A percentile compares a stretch with the other conserved stretches of the same genome.
Conservation (phyloP, 371 early-diverging fungal genomes). For the Mortierella sp. region DNA sequence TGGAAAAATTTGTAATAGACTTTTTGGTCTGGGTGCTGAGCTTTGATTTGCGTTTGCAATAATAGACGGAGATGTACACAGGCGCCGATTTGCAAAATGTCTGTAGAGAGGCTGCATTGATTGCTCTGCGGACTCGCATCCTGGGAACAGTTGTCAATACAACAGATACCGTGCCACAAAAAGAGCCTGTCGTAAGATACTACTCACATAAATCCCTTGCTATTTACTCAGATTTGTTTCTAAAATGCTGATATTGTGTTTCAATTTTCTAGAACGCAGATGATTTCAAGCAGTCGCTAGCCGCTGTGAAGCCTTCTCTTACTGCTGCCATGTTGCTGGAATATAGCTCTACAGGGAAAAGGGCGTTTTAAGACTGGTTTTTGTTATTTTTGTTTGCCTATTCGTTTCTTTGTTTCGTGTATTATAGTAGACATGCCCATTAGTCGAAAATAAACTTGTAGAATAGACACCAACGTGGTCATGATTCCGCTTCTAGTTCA, state of each 20-base stretch:
- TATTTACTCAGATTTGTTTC: too few species aligned
- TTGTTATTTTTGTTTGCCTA: background rate
- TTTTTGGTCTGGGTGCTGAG: background rate
- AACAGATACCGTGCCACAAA: background rate
- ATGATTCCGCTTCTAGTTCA: too few species aligned
- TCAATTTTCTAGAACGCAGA: slow-evolving; percentile 21
- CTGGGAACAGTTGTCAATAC: background rate
- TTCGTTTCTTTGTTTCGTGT: too few species aligned
- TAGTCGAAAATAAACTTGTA: too few species aligned
- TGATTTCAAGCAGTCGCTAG: slow-evolving; percentile 40
- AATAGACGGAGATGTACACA: slow-evolving; percentile 87
- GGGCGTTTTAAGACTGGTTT: slow-evolving; percentile 21
- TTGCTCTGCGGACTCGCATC: slow-evolving; percentile 72
- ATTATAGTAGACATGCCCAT: too few species aligned
- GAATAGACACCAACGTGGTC: too few species aligned
- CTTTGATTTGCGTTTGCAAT: background rate
- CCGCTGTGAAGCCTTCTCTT: slow-evolving; percentile 45
- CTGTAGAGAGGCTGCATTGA: slow-evolving; percentile 96
- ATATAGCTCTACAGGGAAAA: slow-evolving; percentile 25
- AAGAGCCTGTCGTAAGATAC: slow-evolving; percentile 32
- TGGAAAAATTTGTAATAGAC: background rate
- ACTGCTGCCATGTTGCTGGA: slow-evolving; percentile 35
- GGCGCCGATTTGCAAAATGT: slow-evolving; percentile 98
- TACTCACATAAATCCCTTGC: too few species aligned
- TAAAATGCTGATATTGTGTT: background rate